Conservation (phyloP, 2,329 filamentous ascomycete genomes). For the Pestalotiopsis sp. region DNA sequence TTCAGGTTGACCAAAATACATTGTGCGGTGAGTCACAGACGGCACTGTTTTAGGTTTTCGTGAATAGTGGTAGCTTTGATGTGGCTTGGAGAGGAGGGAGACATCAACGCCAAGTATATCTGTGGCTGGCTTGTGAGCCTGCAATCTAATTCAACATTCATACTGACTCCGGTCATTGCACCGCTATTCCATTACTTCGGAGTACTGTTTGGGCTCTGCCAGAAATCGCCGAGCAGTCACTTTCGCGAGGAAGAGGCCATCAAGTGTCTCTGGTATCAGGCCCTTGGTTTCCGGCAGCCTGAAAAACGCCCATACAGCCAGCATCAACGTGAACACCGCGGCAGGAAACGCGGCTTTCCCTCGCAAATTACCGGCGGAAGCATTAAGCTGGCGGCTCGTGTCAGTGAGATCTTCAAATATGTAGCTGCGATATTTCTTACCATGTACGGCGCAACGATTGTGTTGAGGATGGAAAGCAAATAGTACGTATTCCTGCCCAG, state of each 20-base stretch:
- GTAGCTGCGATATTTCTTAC: neutral
- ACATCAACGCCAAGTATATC: too few relatives aligned
- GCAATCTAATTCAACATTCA: too few relatives aligned
- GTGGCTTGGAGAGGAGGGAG: too few relatives aligned
- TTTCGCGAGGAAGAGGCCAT: neutral
- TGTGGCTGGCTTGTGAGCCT: too few relatives aligned
- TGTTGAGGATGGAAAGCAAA: neutral
- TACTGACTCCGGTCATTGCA: too few relatives aligned
- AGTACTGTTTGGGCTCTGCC: neutral
- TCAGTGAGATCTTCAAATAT: neutral
- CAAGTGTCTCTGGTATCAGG: neutral
- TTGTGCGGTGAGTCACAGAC: too few relatives aligned
- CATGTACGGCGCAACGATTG: conserved; percentile 1
- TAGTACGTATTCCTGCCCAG: neutral
- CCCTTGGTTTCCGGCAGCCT: neutral
- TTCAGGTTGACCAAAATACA: too few relatives aligned
- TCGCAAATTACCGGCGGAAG: neutral
- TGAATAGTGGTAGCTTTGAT: too few relatives aligned
- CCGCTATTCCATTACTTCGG: too few relatives aligned
- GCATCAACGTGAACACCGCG: neutral
- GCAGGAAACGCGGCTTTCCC: neutral
- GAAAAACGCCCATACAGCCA: neutral
- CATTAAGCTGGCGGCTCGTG: neutral
- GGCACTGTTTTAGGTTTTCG: too few relatives aligned
- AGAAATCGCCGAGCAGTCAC: neutral